Conservation (phyloP, 108 stramenopile species). For the Tribonema minus region DNA sequence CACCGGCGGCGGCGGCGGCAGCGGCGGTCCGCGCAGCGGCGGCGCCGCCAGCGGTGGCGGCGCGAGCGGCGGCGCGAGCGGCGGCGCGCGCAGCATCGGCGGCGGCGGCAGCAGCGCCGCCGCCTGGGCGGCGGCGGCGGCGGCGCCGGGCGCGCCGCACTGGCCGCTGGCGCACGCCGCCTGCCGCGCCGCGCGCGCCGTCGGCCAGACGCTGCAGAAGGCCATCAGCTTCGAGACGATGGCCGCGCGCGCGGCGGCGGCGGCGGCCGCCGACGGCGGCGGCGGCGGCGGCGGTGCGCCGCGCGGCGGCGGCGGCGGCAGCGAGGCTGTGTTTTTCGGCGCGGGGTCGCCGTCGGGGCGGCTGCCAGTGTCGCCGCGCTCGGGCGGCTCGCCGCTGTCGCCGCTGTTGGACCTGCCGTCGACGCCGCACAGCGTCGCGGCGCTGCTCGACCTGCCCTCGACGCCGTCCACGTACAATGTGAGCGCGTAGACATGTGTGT, state of each 20-base stretch:
- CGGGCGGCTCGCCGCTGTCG: background rate
- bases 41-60: slow-evolving; percentile 17
- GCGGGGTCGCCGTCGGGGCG: too few species aligned
- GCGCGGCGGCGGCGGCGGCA: background rate
- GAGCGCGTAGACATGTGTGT: background rate
- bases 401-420: background rate
- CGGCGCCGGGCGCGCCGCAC: slow-evolving; percentile 3
- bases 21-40: slow-evolving; percentile 1
- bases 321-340: too few species aligned
- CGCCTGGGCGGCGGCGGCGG: background rate
- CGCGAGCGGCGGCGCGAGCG: background rate
- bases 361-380: too few species aligned
- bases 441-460: background rate
- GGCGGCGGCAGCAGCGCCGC: background rate
- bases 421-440: background rate
- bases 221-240: slow-evolving; percentile 25
- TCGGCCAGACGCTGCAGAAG: slow-evolving; percentile 28
- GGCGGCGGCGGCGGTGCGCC: background rate
- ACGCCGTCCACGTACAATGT: background rate
- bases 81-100: background rate
- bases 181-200: slow-evolving; percentile 19
- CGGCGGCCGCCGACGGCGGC: background rate
- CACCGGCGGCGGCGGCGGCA: slow-evolving; percentile 7
- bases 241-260: slow-evolving; percentile 1
- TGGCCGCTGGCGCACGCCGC: slow-evolving; percentile 39